Base-by-base conservation (phyloP, 345 rosid genomes). In the Syzygium aqueum region DNA sequence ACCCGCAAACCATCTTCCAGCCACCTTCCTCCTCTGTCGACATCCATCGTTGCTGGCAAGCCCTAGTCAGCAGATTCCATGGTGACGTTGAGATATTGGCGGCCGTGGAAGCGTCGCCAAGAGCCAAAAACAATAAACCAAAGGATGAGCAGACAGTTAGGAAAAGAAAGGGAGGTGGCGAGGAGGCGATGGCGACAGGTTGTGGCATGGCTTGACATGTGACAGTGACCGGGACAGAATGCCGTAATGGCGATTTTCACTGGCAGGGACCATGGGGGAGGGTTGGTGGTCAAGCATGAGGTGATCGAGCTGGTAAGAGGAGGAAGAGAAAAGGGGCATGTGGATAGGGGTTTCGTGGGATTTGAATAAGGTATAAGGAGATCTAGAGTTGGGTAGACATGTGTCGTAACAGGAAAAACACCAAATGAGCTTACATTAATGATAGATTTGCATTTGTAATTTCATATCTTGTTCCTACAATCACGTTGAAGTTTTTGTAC, bases 371-470 rank as follows among this genome's bases (percentile, higher is more conserved):
- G 46, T 33, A 17, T 33, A 12, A 17, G 0, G 43, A 73, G 49
- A 73, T 73, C 11, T 73, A 33, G 25, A 40, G 37, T 37, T 33
- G 7, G 25, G 7, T 73, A 25, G 25, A 73, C 46, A 73, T 17
- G 49, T 10, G 19, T 9, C 5, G 80, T 19, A 73, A 2, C 0
- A 11, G 7, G 3, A 14, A 2, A 40, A 73, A 73, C 25, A 73
- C 0, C 5, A 3, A 3, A 23, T 57, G 0, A 3, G 28, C 25
- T 57, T 23, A 3, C 3, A 57, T 23, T 3, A 9, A 3, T 13
- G n/a, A 10, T 22, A 8, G 2, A 56, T 56, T n/a, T 56, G 11
- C 2, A 23, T 57, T 5, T 1, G 14, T 57, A 57, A 57, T 57
- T 11, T 10, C 49, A 73, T 73, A 5, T 73, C 49, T 9, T 33